A percentile compares a stretch with the other conserved stretches of the same genome.
These are phyloP conservation scores for Ganoderma meredithae DNA, from an alignment of 1,284 basidiomycete species.

Conservation along the genomic window DNA sequence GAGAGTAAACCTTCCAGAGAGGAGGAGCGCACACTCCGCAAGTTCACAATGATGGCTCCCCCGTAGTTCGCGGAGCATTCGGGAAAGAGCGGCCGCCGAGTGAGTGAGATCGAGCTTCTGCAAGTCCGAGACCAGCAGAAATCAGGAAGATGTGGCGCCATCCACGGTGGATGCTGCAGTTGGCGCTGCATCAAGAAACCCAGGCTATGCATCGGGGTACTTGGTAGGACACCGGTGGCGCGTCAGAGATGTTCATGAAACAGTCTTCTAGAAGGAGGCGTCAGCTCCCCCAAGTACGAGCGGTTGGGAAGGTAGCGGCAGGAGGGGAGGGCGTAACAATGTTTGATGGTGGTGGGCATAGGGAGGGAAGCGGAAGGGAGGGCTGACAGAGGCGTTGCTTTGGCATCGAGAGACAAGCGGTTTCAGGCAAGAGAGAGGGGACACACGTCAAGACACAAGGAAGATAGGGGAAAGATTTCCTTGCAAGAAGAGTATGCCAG, in stretches of 20 bases:
- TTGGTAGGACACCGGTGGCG: slow-evolving; percentile 12
- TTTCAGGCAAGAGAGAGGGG: not conserved
- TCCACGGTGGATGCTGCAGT: not conserved
- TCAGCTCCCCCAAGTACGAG: not conserved
- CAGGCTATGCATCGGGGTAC: slow-evolving; percentile 3
- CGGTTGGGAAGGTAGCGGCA: not conserved
- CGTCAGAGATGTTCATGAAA: slow-evolving; percentile 6
- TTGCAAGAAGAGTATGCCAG: not conserved
- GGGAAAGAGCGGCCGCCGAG: not conserved
- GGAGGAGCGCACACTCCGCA: not conserved
- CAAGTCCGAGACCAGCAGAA: not conserved
- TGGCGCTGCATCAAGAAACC: not conserved
- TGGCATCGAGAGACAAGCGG: not conserved
- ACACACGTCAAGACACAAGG: not conserved
- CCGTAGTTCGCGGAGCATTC: not conserved
- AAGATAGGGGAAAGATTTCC: not conserved
- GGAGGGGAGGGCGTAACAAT: not conserved
- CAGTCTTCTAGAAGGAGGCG: not conserved
- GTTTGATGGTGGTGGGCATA: not conserved
- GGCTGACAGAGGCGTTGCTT: not conserved
- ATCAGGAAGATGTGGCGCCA: not conserved
- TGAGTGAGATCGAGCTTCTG: not conserved
- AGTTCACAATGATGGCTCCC: not conserved
- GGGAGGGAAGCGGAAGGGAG: not conserved
- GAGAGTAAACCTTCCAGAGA: not conserved